Conservation (phyloP, 345 rosid species). For the Trapa incisa region DNA sequence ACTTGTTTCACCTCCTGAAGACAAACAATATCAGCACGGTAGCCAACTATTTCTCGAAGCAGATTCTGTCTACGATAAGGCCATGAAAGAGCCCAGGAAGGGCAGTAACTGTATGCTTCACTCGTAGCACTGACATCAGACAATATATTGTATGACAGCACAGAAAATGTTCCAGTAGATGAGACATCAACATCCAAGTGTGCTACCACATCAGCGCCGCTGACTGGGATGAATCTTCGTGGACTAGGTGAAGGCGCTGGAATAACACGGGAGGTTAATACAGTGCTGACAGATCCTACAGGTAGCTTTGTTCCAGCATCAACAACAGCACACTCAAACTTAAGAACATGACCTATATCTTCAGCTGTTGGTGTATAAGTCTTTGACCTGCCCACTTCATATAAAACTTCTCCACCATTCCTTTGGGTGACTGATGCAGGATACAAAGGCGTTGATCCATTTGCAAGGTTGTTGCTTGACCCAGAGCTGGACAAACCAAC, state of each 20-base stretch:
- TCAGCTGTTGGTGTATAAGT: conserved; percentile 43
- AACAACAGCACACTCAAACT: conserved; percentile 85
- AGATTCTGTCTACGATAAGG: conserved; percentile 41
- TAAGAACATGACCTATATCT: conserved; percentile 47
- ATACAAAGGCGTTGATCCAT: conserved; percentile 64
- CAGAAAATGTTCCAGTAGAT: conserved; percentile 49
- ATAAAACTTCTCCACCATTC: conserved; percentile 38
- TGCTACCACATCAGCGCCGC: conserved; percentile 46
- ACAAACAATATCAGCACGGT: conserved; percentile 51
- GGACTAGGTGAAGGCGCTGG: conserved; percentile 98
- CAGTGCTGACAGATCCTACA: conserved; percentile 52
- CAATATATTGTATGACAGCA: conserved; percentile 41
- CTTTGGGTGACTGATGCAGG: conserved; percentile 58
- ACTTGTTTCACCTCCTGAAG: conserved; percentile 42
- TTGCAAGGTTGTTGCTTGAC: conserved; percentile 53
- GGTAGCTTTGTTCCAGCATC: conserved; percentile 63
- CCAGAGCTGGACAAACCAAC: conserved; percentile 51
- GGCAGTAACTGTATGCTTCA: conserved; percentile 28
- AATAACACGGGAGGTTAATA: conserved; percentile 87
- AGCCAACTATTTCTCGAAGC: conserved; percentile 42
- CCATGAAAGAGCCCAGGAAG: conserved; percentile 49
- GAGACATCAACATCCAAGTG: conserved; percentile 63
- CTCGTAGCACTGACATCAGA: conserved; percentile 39
- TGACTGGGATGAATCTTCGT: conserved; percentile 66
- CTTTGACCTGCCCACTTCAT: conserved; percentile 41